A percentile compares a stretch with the other conserved stretches of the same genome.
Evolutionary conservation across 345 rosid species (phyloP).

Genomic region (Microcos paniculata): DNA sequence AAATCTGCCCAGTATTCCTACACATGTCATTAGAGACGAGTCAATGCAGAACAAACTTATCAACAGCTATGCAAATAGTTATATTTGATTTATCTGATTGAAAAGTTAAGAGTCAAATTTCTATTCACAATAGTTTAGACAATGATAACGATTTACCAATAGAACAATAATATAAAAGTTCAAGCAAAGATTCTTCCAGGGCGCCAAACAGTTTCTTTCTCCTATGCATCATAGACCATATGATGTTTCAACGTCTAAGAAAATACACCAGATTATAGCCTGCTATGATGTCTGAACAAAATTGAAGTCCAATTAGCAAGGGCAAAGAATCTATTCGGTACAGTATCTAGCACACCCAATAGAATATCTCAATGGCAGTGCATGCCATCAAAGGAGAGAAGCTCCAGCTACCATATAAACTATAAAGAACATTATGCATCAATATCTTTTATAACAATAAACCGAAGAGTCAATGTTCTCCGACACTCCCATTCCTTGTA

Average conservation of each 20-base stretch:
- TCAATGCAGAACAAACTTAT: neutral
- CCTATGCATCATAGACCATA: neutral
- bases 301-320: neutral
- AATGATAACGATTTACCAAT: neutral
- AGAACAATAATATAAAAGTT: neutral
- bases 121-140: neutral
- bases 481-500: neutral
- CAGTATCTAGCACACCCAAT: neutral
- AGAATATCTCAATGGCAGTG: neutral
- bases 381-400: neutral
- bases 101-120: neutral
- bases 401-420: neutral
- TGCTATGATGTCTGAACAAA: neutral
- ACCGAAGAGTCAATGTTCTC: neutral
- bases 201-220: neutral
- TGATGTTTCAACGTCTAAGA: neutral
- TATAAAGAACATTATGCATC: neutral
- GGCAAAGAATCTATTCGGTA: neutral
- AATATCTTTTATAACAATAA: neutral
- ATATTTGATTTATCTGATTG: neutral
- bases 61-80: neutral
- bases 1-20: constrained; percentile 70
- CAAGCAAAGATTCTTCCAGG: neutral
- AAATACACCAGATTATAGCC: neutral
- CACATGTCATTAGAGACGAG: no score